Conservation (phyloP, 2,329 filamentous ascomycete species). For the Colletotrichum sp. region DNA sequence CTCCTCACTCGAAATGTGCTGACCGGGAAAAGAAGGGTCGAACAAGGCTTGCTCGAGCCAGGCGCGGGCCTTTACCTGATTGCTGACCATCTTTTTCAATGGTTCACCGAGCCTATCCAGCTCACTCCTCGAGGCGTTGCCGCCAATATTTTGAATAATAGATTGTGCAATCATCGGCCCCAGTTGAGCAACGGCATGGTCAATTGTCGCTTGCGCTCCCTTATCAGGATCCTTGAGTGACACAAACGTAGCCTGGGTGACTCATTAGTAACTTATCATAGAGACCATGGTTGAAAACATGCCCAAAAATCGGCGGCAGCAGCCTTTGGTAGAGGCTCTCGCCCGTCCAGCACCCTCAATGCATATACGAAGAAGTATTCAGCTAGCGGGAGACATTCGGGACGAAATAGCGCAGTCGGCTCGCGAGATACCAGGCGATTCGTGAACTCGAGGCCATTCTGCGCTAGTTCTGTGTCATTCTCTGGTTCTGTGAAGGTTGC, state of each 20-base stretch:
- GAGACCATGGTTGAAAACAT: conserved; percentile 27
- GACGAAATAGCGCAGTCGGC: conserved; percentile 63
- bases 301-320: conserved; percentile 80
- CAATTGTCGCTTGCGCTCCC: conserved; percentile 47
- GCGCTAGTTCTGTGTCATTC: conserved; percentile 73
- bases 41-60: conserved; percentile 69
- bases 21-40: conserved; percentile 60
- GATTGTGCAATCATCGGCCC: conserved; percentile 66
- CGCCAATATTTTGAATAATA: conserved; percentile 70
- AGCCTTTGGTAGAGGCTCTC: conserved; percentile 77
- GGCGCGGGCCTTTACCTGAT: conserved; percentile 58
- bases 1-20: conserved; percentile 63
- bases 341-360: conserved; percentile 71
- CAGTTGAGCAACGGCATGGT: conserved; percentile 60
- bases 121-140: conserved; percentile 73
- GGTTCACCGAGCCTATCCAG: conserved; percentile 74
- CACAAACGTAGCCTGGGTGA: conserved; percentile 56
- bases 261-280: background rate
- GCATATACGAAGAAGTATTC: conserved; percentile 76
- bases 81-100: conserved; percentile 69
- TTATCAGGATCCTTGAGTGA: conserved; percentile 47
- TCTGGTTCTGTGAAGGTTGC: conserved; percentile 50
- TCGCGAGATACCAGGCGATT: conserved; percentile 67
- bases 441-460: conserved; percentile 76
- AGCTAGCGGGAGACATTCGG: conserved; percentile 60